Evolutionary conservation across 2,329 filamentous ascomycete genomes (phyloP).

Genomic region (Arthrobotrys sinensis): DNA sequence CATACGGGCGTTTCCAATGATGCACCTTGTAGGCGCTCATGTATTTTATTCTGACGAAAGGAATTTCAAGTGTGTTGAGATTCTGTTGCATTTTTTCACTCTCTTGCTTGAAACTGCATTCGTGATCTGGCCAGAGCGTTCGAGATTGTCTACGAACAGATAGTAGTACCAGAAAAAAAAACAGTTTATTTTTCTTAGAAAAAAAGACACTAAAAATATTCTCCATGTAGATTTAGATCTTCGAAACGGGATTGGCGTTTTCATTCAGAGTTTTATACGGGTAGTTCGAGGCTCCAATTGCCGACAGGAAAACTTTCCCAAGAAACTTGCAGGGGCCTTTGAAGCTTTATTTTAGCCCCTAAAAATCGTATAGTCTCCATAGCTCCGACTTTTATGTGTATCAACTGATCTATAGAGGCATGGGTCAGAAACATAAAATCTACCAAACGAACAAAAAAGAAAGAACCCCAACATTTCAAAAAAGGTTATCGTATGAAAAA

Average conservation of each 20-base stretch:
- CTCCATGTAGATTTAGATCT: too few species aligned
- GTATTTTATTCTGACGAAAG: not conserved
- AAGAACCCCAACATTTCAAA: not conserved
- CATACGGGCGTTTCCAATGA: not conserved
- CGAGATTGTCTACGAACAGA: too few species aligned
- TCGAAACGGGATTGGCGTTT: not conserved
- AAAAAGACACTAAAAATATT: too few species aligned
- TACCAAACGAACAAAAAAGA: not conserved
- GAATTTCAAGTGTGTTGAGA: slow-evolving; percentile 5
- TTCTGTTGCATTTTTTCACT: not conserved
- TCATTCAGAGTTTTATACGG: not conserved
- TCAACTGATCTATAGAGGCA: slow-evolving; percentile 27
- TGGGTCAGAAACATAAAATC: slow-evolving; percentile 4
- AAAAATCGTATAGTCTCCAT: too few species aligned
- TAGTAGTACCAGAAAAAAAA: too few species aligned
- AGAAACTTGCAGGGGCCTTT: too few species aligned
- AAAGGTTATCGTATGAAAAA: not conserved
- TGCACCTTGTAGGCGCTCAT: not conserved
- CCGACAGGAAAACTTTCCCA: slow-evolving; percentile 9
- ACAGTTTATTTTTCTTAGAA: too few species aligned
- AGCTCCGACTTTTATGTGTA: not conserved
- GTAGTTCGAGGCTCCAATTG: slow-evolving; percentile 31
- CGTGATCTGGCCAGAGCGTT: too few species aligned
- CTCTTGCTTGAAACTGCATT: too few species aligned
- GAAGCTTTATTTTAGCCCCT: too few species aligned